Evolutionary conservation across 768 basidiomycete species (phyloP).

Genomic region (Calvatia gigantea): DNA sequence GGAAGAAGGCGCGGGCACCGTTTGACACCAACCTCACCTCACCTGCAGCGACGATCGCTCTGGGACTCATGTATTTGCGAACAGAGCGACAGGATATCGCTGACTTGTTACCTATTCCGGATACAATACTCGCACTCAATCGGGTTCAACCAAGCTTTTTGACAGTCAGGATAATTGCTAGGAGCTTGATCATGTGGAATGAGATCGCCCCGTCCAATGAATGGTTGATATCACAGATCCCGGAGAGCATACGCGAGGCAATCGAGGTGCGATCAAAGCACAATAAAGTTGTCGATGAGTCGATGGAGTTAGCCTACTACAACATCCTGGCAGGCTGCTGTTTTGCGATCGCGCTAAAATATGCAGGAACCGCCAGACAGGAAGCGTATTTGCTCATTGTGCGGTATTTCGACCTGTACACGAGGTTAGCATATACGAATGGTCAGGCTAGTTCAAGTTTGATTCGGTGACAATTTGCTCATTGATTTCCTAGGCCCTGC

Average conservation of each 20-base stretch:
- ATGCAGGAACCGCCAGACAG: constrained; percentile 88
- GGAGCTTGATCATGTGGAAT: constrained; percentile 86
- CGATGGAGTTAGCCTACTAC: constrained; percentile 86
- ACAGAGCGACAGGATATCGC: constrained; percentile 85
- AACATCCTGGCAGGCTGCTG: constrained; percentile 90
- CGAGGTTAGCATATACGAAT: constrained; percentile 61
- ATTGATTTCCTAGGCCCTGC: constrained; percentile 51
- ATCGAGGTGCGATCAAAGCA: constrained; percentile 48
- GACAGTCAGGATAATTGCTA: constrained; percentile 73
- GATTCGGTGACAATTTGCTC: not conserved
- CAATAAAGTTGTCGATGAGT: constrained; percentile 56
- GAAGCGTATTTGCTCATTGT: constrained; percentile 85
- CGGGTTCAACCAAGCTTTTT: constrained; percentile 87
- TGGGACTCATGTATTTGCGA: constrained; percentile 91
- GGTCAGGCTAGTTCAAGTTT: constrained; percentile 39
- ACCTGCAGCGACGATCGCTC: constrained; percentile 84
- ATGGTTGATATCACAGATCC: constrained; percentile 75
- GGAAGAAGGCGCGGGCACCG: constrained; percentile 32
- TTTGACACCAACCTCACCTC: constrained; percentile 92
- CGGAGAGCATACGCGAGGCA: constrained; percentile 56
- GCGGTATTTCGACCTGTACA: constrained; percentile 77
- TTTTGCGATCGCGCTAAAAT: constrained; percentile 89
- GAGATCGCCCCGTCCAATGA: constrained; percentile 63
- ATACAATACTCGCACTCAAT: constrained; percentile 75
- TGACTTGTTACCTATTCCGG: constrained; percentile 79